Percentiles rank a stretch among this genome's conserved stretches.
phyloP scores from a whole-genome alignment of 2,329 filamentous ascomycete genomes.

The Colletotrichum orchidophilum region DNA sequence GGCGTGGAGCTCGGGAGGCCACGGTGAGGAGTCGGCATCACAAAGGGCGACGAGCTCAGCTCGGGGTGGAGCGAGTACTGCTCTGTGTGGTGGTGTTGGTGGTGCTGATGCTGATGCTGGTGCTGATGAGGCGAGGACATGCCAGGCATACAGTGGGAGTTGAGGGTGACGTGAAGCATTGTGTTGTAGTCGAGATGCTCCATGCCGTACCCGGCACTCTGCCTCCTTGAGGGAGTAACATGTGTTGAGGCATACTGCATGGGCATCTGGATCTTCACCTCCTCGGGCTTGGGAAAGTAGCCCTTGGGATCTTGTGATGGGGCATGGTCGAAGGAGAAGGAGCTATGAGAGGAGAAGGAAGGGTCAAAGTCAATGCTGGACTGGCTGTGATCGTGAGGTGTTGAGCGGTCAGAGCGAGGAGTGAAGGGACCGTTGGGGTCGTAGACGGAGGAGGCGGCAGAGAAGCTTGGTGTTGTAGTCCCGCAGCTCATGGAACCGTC shows the following conservation, averaged over 20 bases:
- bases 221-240: constrained; percentile 29
- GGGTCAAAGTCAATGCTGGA: constrained; percentile 49
- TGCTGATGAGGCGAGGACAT: constrained; percentile 31
- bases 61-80: constrained; percentile 32
- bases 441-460: constrained; percentile 48
- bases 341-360: constrained; percentile 39
- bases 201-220: constrained; percentile 36
- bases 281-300: constrained; percentile 30
- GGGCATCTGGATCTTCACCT: constrained; percentile 27
- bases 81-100: constrained; percentile 7
- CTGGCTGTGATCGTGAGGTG: constrained; percentile 45
- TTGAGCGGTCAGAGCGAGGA: constrained; percentile 55
- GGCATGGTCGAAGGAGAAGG: constrained; percentile 36
- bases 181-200: constrained; percentile 48
- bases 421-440: constrained; percentile 56
- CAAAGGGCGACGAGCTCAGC: constrained; percentile 34
- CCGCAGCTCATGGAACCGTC: constrained; percentile 31
- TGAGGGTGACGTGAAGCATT: constrained; percentile 44
- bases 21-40: constrained; percentile 34
- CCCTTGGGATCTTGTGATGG: constrained; percentile 23
- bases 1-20: constrained; percentile 49
- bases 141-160: constrained; percentile 32
- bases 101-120: constrained; percentile 8
- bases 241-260: constrained; percentile 26
- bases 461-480: constrained; percentile 33